Percentiles rank a stretch among this genome's conserved stretches.
Evolutionary conservation across 805 yeast genomes (phyloP).

Genomic region (Debaryomyces castellii): DNA sequence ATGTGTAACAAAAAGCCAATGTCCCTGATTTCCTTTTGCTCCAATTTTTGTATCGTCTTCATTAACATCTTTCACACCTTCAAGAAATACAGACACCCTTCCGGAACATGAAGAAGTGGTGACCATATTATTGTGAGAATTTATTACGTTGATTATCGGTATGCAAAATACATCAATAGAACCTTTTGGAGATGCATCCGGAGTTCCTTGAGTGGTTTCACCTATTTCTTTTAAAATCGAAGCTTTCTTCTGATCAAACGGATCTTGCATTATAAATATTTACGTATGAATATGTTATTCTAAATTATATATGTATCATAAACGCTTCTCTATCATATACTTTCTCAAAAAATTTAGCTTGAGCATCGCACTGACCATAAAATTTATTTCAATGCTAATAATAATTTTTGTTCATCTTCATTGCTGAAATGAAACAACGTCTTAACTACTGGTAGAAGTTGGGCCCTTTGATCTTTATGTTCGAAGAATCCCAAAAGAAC

Average conservation of each 20-base stretch:
- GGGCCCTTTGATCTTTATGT: constrained; percentile 87
- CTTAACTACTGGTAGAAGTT: constrained; percentile 81
- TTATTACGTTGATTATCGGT: constrained; percentile 71
- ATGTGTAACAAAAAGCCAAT: constrained; percentile 81
- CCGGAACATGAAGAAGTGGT: constrained; percentile 92
- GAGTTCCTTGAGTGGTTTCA: constrained; percentile 38
- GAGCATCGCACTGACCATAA: constrained; percentile 4
- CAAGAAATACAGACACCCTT: constrained; percentile 76
- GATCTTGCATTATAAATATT: constrained; percentile 34
- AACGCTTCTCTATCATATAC: neutral
- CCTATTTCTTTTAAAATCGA: constrained; percentile 53
- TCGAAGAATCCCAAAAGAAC: constrained; percentile 90
- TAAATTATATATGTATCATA: neutral
- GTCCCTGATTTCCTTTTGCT: constrained; percentile 83
- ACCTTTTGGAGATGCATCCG: constrained; percentile 85
- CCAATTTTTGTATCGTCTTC: constrained; percentile 48
- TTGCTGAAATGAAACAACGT: constrained; percentile 67
- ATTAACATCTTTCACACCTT: constrained; percentile 53
- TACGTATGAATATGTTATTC: neutral
- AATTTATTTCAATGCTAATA: constrained; percentile 47
- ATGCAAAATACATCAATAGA: constrained; percentile 72
- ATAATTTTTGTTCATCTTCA: constrained; percentile 72
- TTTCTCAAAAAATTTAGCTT: neutral
- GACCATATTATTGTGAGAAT: constrained; percentile 63
- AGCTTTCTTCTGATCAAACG: constrained; percentile 68